These are phyloP conservation scores for Pythium sp. DNA, from an alignment of 352 stramenopile species.

Conservation along the genomic window DNA sequence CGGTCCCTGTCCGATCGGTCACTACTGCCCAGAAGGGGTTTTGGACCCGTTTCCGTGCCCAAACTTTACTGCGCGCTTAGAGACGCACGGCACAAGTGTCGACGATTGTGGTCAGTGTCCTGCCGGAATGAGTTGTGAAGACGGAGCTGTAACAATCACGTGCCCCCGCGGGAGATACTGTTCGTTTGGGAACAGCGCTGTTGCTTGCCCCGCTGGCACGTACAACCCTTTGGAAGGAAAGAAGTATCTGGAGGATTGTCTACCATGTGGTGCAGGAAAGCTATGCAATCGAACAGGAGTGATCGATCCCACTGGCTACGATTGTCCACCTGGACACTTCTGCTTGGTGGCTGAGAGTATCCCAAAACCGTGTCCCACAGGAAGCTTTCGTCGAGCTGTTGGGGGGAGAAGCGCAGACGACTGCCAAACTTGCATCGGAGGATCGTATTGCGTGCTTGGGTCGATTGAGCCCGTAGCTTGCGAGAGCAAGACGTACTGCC, in stretches of 20 bases:
- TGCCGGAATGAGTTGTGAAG: slow-evolving; percentile 84
- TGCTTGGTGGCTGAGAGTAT: slow-evolving; percentile 45
- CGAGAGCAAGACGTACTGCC: slow-evolving; percentile 56
- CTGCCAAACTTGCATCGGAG: slow-evolving; percentile 48
- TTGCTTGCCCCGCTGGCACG: slow-evolving; percentile 54
- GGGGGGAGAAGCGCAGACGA: slow-evolving; percentile 39
- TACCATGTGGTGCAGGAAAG: slow-evolving; percentile 59
- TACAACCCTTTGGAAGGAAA: slow-evolving; percentile 50
- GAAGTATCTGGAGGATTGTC: slow-evolving; percentile 45
- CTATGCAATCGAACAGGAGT: slow-evolving; percentile 74
- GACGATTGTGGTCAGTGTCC: slow-evolving; percentile 77
- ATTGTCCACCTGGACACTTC: slow-evolving; percentile 74
- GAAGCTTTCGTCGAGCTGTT: slow-evolving; percentile 32
- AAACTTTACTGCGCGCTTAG: slow-evolving; percentile 48
- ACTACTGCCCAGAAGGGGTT: slow-evolving; percentile 75
- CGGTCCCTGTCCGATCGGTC: slow-evolving; percentile 66
- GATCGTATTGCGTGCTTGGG: slow-evolving; percentile 57
- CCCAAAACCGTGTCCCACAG: slow-evolving; percentile 41
- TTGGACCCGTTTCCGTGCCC: slow-evolving; percentile 69
- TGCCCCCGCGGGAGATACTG: slow-evolving; percentile 73
- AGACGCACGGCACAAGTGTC: slow-evolving; percentile 43
- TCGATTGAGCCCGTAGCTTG: slow-evolving; percentile 52
- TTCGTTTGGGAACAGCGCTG: slow-evolving; percentile 35
- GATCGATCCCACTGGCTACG: slow-evolving; percentile 46
- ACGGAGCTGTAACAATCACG: slow-evolving; percentile 53